A percentile compares a stretch with the other conserved stretches of the same genome.
Evolutionary conservation across 495 filamentous ascomycete genomes (phyloP).

Genomic region (Glonium stellatum): DNA sequence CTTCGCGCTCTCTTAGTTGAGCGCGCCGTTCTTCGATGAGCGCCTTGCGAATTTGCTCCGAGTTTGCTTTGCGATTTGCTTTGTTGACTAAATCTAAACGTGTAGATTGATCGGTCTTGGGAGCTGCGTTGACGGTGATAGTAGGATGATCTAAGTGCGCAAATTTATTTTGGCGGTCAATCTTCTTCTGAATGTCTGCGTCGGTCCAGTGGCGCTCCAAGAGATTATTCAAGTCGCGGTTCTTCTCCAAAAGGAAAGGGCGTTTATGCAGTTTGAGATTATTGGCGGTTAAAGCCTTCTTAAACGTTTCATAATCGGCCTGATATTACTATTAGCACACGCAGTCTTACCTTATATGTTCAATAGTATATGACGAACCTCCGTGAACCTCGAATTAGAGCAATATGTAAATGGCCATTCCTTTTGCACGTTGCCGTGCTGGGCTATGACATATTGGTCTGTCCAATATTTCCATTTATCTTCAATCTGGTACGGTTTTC

Average conservation of each 20-base stretch:
- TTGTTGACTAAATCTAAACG: slow-evolving; percentile 68
- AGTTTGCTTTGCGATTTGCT: slow-evolving; percentile 70
- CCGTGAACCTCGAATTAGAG: slow-evolving; percentile 22
- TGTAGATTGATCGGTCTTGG: slow-evolving; percentile 45
- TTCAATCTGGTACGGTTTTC: slow-evolving; percentile 58
- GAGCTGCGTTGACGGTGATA: not conserved
- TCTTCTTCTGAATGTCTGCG: slow-evolving; percentile 68
- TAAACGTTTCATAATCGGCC: slow-evolving; percentile 79
- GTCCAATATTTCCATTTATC: slow-evolving; percentile 15
- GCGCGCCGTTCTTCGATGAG: slow-evolving; percentile 63
- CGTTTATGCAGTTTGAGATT: slow-evolving; percentile 63
- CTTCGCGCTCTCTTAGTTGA: slow-evolving; percentile 32
- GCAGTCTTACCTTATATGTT: not conserved
- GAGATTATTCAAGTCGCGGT: slow-evolving; percentile 72
- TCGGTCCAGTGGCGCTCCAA: slow-evolving; percentile 73
- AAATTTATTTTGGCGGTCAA: slow-evolving; percentile 54
- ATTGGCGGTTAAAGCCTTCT: slow-evolving; percentile 63
- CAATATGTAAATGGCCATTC: slow-evolving; percentile 16
- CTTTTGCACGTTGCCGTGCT: slow-evolving; percentile 22
- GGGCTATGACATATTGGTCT: slow-evolving; percentile 21
- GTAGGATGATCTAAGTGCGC: slow-evolving; percentile 36
- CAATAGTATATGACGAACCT: slow-evolving; percentile 12
- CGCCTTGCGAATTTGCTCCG: slow-evolving; percentile 74
- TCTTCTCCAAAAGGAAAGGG: slow-evolving; percentile 58
- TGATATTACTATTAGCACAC: slow-evolving; percentile 30